These are phyloP conservation scores for Phytopythium sindhum DNA, from an alignment of 352 stramenopile species.

Conservation along the genomic window DNA sequence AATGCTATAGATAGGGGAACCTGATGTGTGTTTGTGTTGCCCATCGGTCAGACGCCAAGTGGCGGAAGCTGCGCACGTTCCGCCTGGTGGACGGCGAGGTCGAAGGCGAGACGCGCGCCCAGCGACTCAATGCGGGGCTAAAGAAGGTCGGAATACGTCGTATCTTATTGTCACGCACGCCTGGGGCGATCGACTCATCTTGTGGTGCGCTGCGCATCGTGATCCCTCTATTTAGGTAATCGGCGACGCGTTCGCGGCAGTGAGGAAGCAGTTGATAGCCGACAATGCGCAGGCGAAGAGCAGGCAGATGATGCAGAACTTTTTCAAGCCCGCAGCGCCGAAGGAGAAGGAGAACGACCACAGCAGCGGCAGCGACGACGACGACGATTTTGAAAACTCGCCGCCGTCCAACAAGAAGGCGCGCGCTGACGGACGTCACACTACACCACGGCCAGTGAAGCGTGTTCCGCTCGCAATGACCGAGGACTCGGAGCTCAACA, in stretches of 20 bases:
- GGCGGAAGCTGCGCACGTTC: slow-evolving; percentile 76
- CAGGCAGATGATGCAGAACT: slow-evolving; percentile 26
- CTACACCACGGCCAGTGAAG: neutral
- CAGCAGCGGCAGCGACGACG: neutral
- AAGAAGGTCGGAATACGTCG: slow-evolving; percentile 27
- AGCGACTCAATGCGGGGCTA: slow-evolving; percentile 51
- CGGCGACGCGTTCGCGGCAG: slow-evolving; percentile 23
- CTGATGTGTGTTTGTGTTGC: slow-evolving; percentile 4
- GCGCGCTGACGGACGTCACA: too few relatives aligned
- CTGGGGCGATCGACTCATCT: too few relatives aligned
- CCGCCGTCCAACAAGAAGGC: neutral
- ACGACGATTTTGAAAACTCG: neutral
- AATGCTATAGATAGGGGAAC: neutral
- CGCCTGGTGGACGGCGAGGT: slow-evolving; percentile 55
- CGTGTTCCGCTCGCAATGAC: neutral
- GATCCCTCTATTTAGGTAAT: slow-evolving; percentile 14
- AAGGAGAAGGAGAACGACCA: neutral
- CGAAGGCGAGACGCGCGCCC: slow-evolving; percentile 50
- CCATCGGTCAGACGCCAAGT: slow-evolving; percentile 50
- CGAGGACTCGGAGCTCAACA: neutral
- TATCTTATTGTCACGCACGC: neutral
- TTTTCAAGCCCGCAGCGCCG: slow-evolving; percentile 10
- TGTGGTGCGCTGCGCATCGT: too few relatives aligned
- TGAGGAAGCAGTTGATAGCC: slow-evolving; percentile 22
- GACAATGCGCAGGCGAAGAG: slow-evolving; percentile 24